Percentiles rank a stretch among this genome's conserved stretches.
Conservation (phyloP, 768 basidiomycete species). For the Sarcodon sp. region DNA sequence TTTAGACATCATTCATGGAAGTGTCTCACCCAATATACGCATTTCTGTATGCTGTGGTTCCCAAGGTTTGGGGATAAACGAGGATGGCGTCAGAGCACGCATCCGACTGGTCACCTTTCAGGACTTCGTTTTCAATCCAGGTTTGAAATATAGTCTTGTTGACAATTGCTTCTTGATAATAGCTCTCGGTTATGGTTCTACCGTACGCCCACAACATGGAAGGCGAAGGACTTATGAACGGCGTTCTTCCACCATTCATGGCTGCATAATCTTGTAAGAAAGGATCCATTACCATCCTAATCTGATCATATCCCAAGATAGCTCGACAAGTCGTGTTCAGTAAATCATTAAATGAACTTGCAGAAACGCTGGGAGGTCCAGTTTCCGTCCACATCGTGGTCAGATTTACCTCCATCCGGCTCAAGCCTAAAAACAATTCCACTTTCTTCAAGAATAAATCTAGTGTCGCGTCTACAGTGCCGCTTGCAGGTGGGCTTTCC, state of each 20-base stretch:
- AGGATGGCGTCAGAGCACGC: slow-evolving; percentile 16
- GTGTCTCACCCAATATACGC: slow-evolving; percentile 10
- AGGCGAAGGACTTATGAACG: slow-evolving; percentile 18
- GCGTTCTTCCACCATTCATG: slow-evolving; percentile 10
- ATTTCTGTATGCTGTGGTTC: slow-evolving; percentile 13
- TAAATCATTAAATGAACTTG: slow-evolving; percentile 9
- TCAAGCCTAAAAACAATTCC: slow-evolving; percentile 14
- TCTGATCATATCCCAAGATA: slow-evolving; percentile 15
- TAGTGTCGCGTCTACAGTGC: slow-evolving; percentile 11
- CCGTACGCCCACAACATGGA: slow-evolving; percentile 14
- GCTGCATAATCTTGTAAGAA: slow-evolving; percentile 16
- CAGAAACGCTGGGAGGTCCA: slow-evolving; percentile 9
- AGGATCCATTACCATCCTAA: slow-evolving; percentile 13
- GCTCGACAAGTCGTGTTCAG: slow-evolving; percentile 16
- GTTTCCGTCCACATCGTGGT: slow-evolving; percentile 11
- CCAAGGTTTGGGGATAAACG: slow-evolving; percentile 17
- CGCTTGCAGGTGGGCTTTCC: slow-evolving; percentile 8
- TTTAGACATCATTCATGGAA: not conserved
- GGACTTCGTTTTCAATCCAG: slow-evolving; percentile 14
- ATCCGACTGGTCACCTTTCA: slow-evolving; percentile 7
- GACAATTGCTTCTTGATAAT: slow-evolving; percentile 10
- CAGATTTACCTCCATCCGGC: slow-evolving; percentile 12
- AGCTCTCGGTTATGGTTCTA: slow-evolving; percentile 6
- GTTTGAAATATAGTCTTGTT: slow-evolving; percentile 18
- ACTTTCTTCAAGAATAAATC: slow-evolving; percentile 14